These are phyloP conservation scores for Cryptococcus sp. DNA, from an alignment of 1,284 basidiomycete species.

Conservation along the genomic window DNA sequence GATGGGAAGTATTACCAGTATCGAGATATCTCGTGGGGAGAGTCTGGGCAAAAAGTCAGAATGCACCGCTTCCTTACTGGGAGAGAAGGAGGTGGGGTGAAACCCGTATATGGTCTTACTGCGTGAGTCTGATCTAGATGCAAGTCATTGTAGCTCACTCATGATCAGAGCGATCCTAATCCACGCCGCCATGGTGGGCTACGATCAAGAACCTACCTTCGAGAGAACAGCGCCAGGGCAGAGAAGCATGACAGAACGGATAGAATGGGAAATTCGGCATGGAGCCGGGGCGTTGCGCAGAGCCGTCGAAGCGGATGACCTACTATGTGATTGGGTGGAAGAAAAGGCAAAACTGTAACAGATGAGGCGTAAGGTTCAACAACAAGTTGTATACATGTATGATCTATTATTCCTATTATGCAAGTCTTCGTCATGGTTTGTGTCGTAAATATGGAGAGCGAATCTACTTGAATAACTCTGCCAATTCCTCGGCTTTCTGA, in stretches of 20 bases:
- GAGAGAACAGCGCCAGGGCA: constrained; percentile 58
- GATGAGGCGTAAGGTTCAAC: no score
- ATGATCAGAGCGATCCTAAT: constrained; percentile 63
- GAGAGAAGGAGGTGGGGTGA: constrained; percentile 69
- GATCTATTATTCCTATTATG: not conserved
- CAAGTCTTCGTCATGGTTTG: not conserved
- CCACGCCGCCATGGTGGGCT: constrained; percentile 62
- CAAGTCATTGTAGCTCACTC: not conserved
- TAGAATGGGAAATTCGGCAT: constrained; percentile 57
- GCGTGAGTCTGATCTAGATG: constrained; percentile 57
- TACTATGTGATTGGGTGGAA: constrained; percentile 28
- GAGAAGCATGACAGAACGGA: constrained; percentile 55
- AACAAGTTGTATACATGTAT: not conserved
- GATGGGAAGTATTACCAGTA: constrained; percentile 59
- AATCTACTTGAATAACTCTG: constrained; percentile 26
- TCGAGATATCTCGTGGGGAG: constrained; percentile 55
- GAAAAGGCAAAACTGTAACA: constrained; percentile 17
- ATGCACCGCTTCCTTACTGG: constrained; percentile 77
- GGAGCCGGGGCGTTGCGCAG: constrained; percentile 52
- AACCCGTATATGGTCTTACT: constrained; percentile 76
- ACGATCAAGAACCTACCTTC: constrained; percentile 59
- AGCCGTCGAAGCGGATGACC: constrained; percentile 55
- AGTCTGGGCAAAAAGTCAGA: constrained; percentile 46
- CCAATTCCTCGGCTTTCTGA: constrained; percentile 56
- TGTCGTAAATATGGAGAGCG: not conserved